Evolutionary conservation across 306 rosid species (phyloP), one percentile per base, ranked within the genome.

Genomic region (Cucurbita pepo): DNA sequence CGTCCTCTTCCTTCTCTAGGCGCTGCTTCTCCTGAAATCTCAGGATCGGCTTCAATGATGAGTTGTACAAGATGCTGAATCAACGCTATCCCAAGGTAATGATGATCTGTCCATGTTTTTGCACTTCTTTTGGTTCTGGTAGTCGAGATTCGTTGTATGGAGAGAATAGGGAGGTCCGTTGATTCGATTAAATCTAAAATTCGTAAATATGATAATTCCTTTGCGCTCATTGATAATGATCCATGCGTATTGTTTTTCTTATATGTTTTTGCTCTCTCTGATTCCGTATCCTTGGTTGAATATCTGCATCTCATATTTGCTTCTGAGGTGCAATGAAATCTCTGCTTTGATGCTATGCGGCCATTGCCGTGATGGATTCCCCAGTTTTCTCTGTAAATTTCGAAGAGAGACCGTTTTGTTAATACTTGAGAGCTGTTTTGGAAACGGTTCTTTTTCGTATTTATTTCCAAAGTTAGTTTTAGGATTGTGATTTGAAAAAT

Each of bases 31-130:
- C 50, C 50, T 53, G 43, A 56, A 11, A 67, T 45, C 18, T 40
- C 41, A 76, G 74, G 51, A 18, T 56, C 61, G 50, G 51, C 51
- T 40, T 36, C 59, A 75, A 75, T 61, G 78, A 62, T 58, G 72
- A 54, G 72, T 60, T 25, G 48, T 25, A 69, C 59, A 45, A 30
- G 9, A 69, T 69, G 13, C 41, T 45, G 56, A 48, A 69, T 69
- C 40, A 61, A 22, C 41, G 14, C 16, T 18, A 56, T 45, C 45
- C 51, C 52, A 21, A 67, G 79, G 79, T 76, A 56, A 30, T 8
- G 9, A 22, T 2, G 55, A 44, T 21, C 36, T n/a, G 15, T 22
- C 36, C 72, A 45, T 19, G 36, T 41, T 6, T 61, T 61, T 3
- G n/a, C 18, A 59, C 15, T 16, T 61, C 48, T 15, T 61, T 61